Evolutionary conservation across 2,329 filamentous ascomycete species (phyloP).

Genomic region (Colletotrichum higginsianum): DNA sequence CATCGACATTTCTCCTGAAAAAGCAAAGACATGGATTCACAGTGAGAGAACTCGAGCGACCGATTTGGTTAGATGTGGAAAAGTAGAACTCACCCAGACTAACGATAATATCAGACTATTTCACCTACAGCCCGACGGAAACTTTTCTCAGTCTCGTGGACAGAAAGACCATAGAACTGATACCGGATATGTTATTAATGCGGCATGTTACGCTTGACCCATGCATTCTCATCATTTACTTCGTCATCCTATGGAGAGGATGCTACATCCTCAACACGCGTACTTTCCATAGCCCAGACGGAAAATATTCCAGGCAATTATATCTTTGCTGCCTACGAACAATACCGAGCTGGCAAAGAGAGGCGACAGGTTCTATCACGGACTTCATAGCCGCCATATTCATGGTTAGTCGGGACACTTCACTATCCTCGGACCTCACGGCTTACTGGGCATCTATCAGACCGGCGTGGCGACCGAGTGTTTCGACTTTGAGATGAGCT

Average conservation of each 20-base stretch:
- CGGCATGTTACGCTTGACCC: slow-evolving; percentile 50
- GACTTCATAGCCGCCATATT: slow-evolving; percentile 51
- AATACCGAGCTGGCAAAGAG: slow-evolving; percentile 49
- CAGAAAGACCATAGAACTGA: slow-evolving; percentile 48
- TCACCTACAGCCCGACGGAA: slow-evolving; percentile 48
- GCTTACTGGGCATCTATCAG: slow-evolving; percentile 26
- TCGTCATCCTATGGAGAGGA: slow-evolving; percentile 50
- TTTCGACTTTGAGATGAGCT: slow-evolving; percentile 52
- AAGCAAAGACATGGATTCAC: slow-evolving; percentile 49
- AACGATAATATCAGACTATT: slow-evolving; percentile 45
- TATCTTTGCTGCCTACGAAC: slow-evolving; percentile 51
- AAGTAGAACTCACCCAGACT: not conserved
- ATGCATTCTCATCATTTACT: slow-evolving; percentile 51
- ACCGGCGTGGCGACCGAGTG: slow-evolving; percentile 48
- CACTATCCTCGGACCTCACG: rapidly evolving
- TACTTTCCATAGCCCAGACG: slow-evolving; percentile 23
- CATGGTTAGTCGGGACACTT: slow-evolving; percentile 43
- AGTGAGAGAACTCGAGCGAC: slow-evolving; percentile 42
- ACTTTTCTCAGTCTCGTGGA: slow-evolving; percentile 50
- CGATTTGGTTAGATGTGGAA: not conserved
- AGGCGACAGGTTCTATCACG: slow-evolving; percentile 50
- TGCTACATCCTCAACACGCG: slow-evolving; percentile 41
- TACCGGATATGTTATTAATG: slow-evolving; percentile 50
- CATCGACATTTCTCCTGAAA: slow-evolving; percentile 48
- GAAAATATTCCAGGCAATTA: slow-evolving; percentile 46